Conservation (phyloP, 257 asterid species). For the Cordia subcordata region DNA sequence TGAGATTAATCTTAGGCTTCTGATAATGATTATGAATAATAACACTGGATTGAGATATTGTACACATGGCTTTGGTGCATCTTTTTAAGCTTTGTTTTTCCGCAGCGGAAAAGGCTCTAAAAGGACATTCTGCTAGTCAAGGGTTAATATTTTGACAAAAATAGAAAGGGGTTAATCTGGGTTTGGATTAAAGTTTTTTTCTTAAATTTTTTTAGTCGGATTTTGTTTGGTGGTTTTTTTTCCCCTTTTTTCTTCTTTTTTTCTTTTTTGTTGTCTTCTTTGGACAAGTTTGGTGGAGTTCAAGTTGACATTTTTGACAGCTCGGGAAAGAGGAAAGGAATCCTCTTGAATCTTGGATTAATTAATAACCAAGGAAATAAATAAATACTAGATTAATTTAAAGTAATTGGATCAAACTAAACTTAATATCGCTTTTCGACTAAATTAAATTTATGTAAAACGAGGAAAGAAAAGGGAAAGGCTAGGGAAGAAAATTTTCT, state of each 20-base stretch:
- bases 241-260: no score
- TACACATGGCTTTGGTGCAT: constrained; percentile 51
- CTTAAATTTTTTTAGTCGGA: not conserved
- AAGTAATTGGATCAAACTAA: no score
- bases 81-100: constrained; percentile 14
- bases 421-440: no score
- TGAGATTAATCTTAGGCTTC: constrained; percentile 33
- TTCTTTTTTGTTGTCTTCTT: no score
- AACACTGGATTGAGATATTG: constrained; percentile 29
- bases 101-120: constrained; percentile 8
- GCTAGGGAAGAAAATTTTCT: no score
- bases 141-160: not conserved
- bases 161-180: not conserved
- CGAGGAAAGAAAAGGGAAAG: no score
- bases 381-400: no score
- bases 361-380: no score
- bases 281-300: constrained; percentile 1
- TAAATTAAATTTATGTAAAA: no score
- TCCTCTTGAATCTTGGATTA: no score
- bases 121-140: constrained; percentile 31
- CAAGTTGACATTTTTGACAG: constrained; percentile 30
- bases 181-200: not conserved
- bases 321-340: constrained; percentile 1
- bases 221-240: not conserved
- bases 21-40: constrained; percentile 19